Conservation (phyloP, 495 filamentous ascomycete species). For the Elasticomyces elasticus region DNA sequence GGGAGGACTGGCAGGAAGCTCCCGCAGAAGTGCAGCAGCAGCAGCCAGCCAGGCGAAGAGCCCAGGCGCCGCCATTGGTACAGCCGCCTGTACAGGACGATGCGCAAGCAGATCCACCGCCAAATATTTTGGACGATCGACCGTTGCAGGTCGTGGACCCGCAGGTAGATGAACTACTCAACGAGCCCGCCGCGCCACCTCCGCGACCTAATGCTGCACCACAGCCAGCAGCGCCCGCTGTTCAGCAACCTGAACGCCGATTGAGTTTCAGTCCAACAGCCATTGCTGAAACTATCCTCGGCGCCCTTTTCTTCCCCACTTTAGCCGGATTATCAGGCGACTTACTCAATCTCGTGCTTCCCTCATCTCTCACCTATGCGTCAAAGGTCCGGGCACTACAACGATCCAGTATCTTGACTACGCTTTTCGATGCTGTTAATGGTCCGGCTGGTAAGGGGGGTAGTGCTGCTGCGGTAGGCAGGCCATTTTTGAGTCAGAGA, state of each 20-base stretch:
- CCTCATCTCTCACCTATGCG: constrained; percentile 55
- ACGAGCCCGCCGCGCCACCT: background rate
- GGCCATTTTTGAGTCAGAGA: constrained; percentile 54
- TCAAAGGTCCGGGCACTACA: constrained; percentile 22
- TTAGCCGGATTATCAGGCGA: constrained; percentile 59
- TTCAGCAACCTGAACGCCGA: constrained; percentile 15
- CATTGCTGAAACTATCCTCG: constrained; percentile 48
- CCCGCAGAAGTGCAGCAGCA: background rate
- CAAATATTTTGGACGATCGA: background rate
- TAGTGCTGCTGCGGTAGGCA: constrained; percentile 20
- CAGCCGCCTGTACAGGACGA: constrained; percentile 8
- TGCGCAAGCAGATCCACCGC: constrained; percentile 15
- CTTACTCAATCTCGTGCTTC: constrained; percentile 51
- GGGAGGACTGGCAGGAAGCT: constrained; percentile 26
- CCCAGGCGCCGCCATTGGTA: constrained; percentile 8
- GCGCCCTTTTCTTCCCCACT: constrained; percentile 53
- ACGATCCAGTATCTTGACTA: background rate
- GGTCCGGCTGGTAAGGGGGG: too few species aligned
- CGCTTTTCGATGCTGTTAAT: background rate
- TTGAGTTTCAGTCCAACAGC: constrained; percentile 43
- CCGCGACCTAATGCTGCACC: constrained; percentile 2
- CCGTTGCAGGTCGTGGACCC: background rate
- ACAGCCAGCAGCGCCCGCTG: background rate
- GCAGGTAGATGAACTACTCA: background rate
- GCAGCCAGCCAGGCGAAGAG: background rate